Evolutionary conservation across 768 basidiomycete species (phyloP).

Genomic region (Boletellus ananas): DNA sequence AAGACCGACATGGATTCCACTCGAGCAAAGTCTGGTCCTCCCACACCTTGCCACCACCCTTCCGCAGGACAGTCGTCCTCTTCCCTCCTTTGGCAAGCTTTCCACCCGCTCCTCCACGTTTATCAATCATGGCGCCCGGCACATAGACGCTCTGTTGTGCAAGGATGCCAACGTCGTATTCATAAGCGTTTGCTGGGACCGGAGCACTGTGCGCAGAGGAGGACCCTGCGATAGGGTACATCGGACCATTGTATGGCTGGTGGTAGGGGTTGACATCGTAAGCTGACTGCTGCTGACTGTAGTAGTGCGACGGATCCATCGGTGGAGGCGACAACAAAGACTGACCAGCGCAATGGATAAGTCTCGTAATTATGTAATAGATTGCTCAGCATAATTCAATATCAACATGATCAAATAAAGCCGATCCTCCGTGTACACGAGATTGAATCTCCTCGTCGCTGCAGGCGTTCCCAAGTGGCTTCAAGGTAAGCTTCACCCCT

Average conservation of each 20-base stretch:
- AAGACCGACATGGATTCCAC: constrained; percentile 88
- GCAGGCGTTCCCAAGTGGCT: constrained; percentile 28
- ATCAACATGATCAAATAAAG: constrained; percentile 31
- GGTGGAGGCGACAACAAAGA: constrained; percentile 4
- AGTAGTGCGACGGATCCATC: constrained; percentile 40
- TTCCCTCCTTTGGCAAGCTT: constrained; percentile 89
- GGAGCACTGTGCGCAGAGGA: constrained; percentile 70
- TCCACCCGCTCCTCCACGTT: constrained; percentile 79
- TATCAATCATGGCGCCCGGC: constrained; percentile 87
- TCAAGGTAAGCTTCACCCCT: constrained; percentile 37
- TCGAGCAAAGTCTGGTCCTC: constrained; percentile 96
- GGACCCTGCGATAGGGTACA: constrained; percentile 60
- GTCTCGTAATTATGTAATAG: constrained; percentile 15
- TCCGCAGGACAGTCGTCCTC: constrained; percentile 88
- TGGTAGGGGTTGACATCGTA: constrained; percentile 76
- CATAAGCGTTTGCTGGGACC: constrained; percentile 86
- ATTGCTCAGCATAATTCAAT: neutral
- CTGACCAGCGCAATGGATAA: neutral
- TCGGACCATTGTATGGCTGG: constrained; percentile 74
- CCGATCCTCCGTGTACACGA: constrained; percentile 9
- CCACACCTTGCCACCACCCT: constrained; percentile 96
- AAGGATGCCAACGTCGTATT: constrained; percentile 87
- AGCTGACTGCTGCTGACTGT: constrained; percentile 50
- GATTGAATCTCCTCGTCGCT: constrained; percentile 23
- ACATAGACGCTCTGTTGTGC: constrained; percentile 92